phyloP scores from a whole-genome alignment of 2,329 filamentous ascomycete species.

The Trichoderma sp. region DNA sequence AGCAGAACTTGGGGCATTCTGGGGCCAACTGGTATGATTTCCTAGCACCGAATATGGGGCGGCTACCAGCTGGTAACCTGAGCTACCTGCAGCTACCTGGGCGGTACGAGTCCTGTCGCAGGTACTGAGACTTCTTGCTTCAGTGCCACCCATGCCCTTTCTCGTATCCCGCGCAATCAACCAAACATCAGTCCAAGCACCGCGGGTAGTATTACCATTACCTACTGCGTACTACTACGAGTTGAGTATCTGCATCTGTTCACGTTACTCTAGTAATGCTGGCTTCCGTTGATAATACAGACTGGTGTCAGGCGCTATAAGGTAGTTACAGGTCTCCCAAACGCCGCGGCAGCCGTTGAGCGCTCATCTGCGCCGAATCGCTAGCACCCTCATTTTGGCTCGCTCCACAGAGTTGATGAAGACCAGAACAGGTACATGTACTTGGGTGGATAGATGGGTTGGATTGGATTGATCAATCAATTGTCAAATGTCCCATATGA shows the following conservation, averaged over 20 bases:
- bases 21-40: constrained; percentile 2
- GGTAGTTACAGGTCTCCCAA: neutral
- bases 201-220: neutral
- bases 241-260: neutral
- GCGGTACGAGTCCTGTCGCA: neutral
- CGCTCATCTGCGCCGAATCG: constrained; percentile 15
- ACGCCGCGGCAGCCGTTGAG: neutral
- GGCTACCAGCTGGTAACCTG: neutral
- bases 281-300: neutral
- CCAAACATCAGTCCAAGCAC: neutral
- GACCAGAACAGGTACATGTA: neutral
- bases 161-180: neutral
- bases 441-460: neutral
- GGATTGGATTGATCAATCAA: neutral
- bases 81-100: neutral
- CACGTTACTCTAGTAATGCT: neutral
- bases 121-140: neutral
- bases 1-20: constrained; percentile 1
- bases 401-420: neutral
- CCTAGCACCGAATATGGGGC: constrained; percentile 1
- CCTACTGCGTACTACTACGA: neutral
- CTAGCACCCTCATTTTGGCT: constrained; percentile 3
- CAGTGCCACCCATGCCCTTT: neutral
- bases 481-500: neutral
- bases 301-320: neutral